Evolutionary conservation across 2,329 filamentous ascomycete genomes (phyloP).

Genomic region (Fusarium stilboides): DNA sequence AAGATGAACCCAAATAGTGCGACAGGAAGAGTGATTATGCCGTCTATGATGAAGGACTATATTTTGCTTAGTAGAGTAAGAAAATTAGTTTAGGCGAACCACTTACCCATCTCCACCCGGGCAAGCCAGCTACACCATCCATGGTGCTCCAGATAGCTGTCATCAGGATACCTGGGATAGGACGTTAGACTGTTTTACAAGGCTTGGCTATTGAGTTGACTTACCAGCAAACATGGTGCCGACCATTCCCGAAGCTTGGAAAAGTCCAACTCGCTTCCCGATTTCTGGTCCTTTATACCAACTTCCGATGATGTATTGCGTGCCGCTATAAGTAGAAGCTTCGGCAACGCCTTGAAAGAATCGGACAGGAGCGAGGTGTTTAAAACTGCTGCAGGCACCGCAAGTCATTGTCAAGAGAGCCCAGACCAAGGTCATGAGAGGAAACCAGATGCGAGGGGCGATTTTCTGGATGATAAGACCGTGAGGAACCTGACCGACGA

Average conservation of each 20-base stretch:
- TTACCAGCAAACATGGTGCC: constrained; percentile 71
- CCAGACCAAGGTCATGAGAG: constrained; percentile 65
- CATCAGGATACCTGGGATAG: too few relatives aligned
- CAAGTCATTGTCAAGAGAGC: constrained; percentile 59
- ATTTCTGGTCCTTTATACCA: constrained; percentile 71
- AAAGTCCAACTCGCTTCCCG: constrained; percentile 71
- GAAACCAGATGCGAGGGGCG: constrained; percentile 64
- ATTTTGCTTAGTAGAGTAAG: too few relatives aligned
- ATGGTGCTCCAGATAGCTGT: too few relatives aligned
- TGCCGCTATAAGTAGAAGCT: constrained; percentile 49
- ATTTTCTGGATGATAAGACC: constrained; percentile 65
- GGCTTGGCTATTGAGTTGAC: constrained; percentile 61
- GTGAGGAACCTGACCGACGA: constrained; percentile 61
- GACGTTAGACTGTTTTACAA: too few relatives aligned
- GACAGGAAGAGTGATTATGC: constrained; percentile 51
- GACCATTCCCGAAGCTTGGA: constrained; percentile 69
- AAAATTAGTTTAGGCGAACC: too few relatives aligned
- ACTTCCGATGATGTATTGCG: constrained; percentile 56
- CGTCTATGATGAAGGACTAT: too few relatives aligned
- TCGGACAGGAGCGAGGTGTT: constrained; percentile 47
- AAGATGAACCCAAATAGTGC: constrained; percentile 65
- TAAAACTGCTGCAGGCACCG: constrained; percentile 42
- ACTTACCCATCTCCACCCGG: too few relatives aligned
- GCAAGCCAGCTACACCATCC: too few relatives aligned
- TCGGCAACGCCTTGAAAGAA: constrained; percentile 48